Evolutionary conservation across 345 rosid genomes (phyloP), one percentile per base, ranked within the genome.

Genomic region (Punica granatum): DNA sequence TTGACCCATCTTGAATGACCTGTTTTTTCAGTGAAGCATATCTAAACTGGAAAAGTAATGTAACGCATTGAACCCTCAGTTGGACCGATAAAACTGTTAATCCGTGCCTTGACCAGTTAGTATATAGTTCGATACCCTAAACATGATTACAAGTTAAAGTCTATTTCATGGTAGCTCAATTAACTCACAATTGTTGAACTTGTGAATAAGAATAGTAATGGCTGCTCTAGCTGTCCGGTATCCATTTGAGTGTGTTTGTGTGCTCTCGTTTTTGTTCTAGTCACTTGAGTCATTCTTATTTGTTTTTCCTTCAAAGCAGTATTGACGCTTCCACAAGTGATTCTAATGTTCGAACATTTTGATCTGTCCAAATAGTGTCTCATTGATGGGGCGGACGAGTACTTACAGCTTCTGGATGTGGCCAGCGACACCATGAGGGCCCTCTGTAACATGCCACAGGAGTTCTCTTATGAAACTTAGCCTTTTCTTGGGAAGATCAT

Each of bases 311-410:
- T 4, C 2, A 21, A 49, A 49, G 54, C 3, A 23, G 26, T 28
- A 30, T 26, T 8, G 28, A 25, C 25, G 34, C 6, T 26, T 26
- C 18, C 0, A 3, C n/a, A 10, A 3, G 9, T 11, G 30, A 13
- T 25, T 30, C 33, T 56, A 12, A 25, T 16, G 15, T 31, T 4
- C 9, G 18, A 44, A 26, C 46, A 61, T 37, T n/a, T 48, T 32
- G 21, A 25, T 6, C 13, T 21, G 41, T 61, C 23, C 44, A 21
- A 9, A 44, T 65, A 92, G 99, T 69, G 86, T 75, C 96, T 94
- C 35, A 80, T 94, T 66, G 99, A 89, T 61, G 98, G 96, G 7
- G 99, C 97, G 21, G 97, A 92, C 60, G 99, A 92, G 85, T 90
- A 94, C 83, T 70, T 94, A 86, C 98, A 89, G 86, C 87, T 94